These are phyloP conservation scores for Thuja plicata DNA, from an alignment of 83 land plant genomes.

Conservation along the genomic window DNA sequence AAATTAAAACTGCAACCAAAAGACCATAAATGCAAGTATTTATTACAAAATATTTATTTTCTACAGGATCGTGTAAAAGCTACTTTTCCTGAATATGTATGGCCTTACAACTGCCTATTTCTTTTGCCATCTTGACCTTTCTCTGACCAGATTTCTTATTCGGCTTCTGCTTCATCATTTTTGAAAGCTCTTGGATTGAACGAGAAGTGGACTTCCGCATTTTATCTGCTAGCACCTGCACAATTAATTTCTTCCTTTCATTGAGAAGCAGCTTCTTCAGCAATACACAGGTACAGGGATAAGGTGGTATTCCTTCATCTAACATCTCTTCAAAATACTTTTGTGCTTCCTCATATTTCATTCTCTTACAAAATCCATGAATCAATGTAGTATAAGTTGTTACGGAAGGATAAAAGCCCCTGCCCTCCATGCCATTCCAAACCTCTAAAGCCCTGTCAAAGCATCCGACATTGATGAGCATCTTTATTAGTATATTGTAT, in stretches of 20 bases:
- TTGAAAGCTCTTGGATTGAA: conserved; percentile 49
- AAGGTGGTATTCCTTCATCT: conserved; percentile 75
- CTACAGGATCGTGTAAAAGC: background rate
- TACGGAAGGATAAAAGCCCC: conserved; percentile 52
- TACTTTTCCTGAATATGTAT: background rate
- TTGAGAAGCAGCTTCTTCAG: conserved; percentile 41
- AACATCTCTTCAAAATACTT: conserved; percentile 68
- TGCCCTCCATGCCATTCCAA: conserved; percentile 50
- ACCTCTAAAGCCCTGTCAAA: conserved; percentile 45
- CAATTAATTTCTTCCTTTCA: conserved; percentile 18
- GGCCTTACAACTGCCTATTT: background rate
- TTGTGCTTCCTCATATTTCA: conserved; percentile 49
- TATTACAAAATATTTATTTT: background rate
- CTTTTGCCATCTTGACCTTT: background rate
- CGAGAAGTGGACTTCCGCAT: conserved; percentile 58
- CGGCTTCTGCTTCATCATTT: conserved; percentile 17
- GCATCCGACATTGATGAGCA: conserved; percentile 50
- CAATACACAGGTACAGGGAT: conserved; percentile 42
- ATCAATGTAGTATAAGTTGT: conserved; percentile 58
- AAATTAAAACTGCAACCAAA: background rate
- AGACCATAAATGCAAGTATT: background rate
- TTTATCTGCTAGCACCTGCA: conserved; percentile 38
- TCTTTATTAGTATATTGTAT: conserved; percentile 62
- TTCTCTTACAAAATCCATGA: conserved; percentile 63
- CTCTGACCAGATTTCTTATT: background rate